Evolutionary conservation across 805 yeast genomes (phyloP).

Genomic region (Trichomonascus vanleenenianus): DNA sequence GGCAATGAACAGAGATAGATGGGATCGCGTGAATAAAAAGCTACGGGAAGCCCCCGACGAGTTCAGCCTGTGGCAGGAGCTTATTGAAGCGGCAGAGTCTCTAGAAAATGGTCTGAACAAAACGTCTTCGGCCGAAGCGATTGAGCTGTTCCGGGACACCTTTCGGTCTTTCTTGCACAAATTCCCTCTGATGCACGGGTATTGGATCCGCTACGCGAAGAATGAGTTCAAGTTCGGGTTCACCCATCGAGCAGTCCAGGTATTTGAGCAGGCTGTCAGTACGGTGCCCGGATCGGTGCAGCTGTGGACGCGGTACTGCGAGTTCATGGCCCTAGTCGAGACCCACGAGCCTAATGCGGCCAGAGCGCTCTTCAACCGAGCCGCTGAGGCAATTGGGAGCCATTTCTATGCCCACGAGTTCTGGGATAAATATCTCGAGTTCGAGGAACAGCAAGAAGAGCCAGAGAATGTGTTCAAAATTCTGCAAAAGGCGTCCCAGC

Average conservation of each 20-base stretch:
- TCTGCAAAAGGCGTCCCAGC: constrained; percentile 28
- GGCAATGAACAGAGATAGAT: constrained; percentile 1
- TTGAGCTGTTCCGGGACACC: constrained; percentile 22
- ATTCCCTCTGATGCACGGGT: constrained; percentile 34
- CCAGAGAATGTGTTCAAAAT: constrained; percentile 35
- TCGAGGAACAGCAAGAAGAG: constrained; percentile 39
- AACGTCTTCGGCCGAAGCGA: constrained; percentile 20
- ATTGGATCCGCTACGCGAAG: constrained; percentile 36
- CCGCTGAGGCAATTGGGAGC: constrained; percentile 46
- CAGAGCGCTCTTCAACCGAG: constrained; percentile 37
- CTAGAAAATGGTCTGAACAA: constrained; percentile 27
- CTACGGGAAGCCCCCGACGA: constrained; percentile 23
- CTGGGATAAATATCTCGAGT: constrained; percentile 74
- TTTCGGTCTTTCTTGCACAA: constrained; percentile 25
- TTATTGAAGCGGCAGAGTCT: constrained; percentile 23
- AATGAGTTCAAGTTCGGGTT: constrained; percentile 28
- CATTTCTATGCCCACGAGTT: constrained; percentile 72
- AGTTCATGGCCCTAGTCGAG: constrained; percentile 26
- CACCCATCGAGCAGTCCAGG: constrained; percentile 25
- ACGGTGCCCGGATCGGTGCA: constrained; percentile 24
- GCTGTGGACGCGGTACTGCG: constrained; percentile 32
- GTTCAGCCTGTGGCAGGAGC: constrained; percentile 28
- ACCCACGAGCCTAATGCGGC: constrained; percentile 16
- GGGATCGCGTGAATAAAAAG: constrained; percentile 14
- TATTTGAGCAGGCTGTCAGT: constrained; percentile 29